These are phyloP conservation scores for Geosiphon pyriformis DNA, from an alignment of 192 early-diverging fungal genomes.

Conservation along the genomic window DNA sequence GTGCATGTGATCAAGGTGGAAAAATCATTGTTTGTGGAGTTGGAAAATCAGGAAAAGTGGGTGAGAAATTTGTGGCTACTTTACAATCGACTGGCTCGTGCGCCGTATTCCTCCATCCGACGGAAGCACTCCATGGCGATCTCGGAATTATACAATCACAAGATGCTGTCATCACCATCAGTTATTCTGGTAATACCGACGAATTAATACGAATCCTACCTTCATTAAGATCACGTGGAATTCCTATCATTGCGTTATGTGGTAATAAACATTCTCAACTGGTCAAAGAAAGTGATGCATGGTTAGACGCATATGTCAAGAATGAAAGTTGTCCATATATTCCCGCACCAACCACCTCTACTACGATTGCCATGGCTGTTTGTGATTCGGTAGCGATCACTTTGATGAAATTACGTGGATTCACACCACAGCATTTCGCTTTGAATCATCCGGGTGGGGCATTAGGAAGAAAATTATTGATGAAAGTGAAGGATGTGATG, in stretches of 20 bases:
- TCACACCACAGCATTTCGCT: constrained; percentile 36
- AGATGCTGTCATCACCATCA: constrained; percentile 38
- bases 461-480: constrained; percentile 29
- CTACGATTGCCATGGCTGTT: constrained; percentile 40
- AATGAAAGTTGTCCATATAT: constrained; percentile 33
- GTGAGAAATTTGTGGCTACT: constrained; percentile 40
- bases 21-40: constrained; percentile 44
- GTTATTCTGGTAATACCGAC: constrained; percentile 44
- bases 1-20: constrained; percentile 33
- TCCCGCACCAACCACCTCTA: constrained; percentile 43
- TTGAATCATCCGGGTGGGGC: constrained; percentile 45
- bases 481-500: constrained; percentile 38
- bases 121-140: constrained; percentile 44
- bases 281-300: constrained; percentile 35
- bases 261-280: constrained; percentile 37
- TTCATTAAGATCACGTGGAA: constrained; percentile 32
- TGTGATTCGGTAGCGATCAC: constrained; percentile 41
- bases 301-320: constrained; percentile 38
- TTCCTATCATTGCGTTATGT: constrained; percentile 37
- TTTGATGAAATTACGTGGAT: constrained; percentile 31
- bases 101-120: constrained; percentile 40
- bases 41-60: constrained; percentile 46
- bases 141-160: constrained; percentile 30
- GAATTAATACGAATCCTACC: constrained; percentile 36
- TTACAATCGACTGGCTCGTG: constrained; percentile 36